These are phyloP conservation scores for Cryptococcus sp. DNA, from an alignment of 1,284 basidiomycete species.

Conservation along the genomic window DNA sequence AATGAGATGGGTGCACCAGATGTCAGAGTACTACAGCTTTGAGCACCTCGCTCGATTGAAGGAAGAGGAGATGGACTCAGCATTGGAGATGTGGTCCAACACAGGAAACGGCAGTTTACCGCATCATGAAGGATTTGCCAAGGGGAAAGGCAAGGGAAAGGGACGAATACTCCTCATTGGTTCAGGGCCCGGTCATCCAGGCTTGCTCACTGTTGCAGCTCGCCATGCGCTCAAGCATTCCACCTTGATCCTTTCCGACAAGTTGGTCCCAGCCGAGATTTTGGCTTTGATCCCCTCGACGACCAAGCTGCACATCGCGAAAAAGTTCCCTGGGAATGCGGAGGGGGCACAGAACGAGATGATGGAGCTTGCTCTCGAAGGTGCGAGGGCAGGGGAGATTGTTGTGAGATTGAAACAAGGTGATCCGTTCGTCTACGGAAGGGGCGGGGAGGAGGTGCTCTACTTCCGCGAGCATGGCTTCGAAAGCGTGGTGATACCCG, in stretches of 20 bases:
- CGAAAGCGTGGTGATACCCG: conserved; percentile 81
- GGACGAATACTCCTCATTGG: conserved; percentile 86
- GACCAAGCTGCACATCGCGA: conserved; percentile 71
- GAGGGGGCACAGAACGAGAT: conserved; percentile 92
- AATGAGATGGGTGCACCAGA: conserved; percentile 86
- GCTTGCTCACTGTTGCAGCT: conserved; percentile 84
- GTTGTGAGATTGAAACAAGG: conserved; percentile 97
- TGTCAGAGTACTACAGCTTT: conserved; percentile 92
- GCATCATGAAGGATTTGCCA: conserved; percentile 32
- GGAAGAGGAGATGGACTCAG: conserved; percentile 66
- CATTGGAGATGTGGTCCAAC: conserved; percentile 55
- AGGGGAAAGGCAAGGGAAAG: conserved; percentile 18
- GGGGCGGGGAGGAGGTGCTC: conserved; percentile 90
- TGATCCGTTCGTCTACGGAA: conserved; percentile 91
- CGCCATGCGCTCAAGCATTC: conserved; percentile 75
- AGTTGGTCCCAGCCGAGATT: conserved; percentile 90
- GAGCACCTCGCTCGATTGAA: conserved; percentile 71
- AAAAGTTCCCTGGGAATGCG: conserved; percentile 96
- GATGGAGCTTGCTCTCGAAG: conserved; percentile 85
- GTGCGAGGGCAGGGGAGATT: conserved; percentile 72
- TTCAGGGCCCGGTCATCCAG: conserved; percentile 92
- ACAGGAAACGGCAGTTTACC: conserved; percentile 18
- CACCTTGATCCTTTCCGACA: conserved; percentile 88
- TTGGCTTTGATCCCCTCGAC: conserved; percentile 77
- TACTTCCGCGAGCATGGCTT: conserved; percentile 84